Evolutionary conservation across 345 rosid genomes (phyloP), one percentile per base, ranked within the genome.

Genomic region (Luvunga scandens): DNA sequence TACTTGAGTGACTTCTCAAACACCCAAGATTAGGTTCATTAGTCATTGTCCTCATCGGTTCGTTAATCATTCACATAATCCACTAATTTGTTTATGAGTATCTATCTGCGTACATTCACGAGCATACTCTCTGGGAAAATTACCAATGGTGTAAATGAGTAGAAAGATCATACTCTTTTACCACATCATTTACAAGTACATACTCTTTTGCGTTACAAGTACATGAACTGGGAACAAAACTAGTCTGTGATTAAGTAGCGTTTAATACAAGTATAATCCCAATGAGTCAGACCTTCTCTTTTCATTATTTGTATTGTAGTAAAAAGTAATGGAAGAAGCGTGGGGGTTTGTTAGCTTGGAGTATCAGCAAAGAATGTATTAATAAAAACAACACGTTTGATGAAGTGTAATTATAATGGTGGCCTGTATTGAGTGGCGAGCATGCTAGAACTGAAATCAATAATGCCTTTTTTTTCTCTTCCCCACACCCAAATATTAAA

Each of bases 341-440:
- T 53, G 82, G 77, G 66, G 71, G 69, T 45, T 78, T 75, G 79
- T 81, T 78, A 63, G 82, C 89, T 87, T 85, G 79, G 66, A 87
- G 80, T 84, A 69, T 48, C 80, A 76, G 89, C 85, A 90, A 86
- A 80, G 85, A 79, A 21, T 38, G 18, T 18, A 19, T 30, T 7
- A 6, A 27, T 9, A 42, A 14, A 5, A 34, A 45, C 27, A 6
- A 4, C 16, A 3, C 36, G 38, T 30, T 25, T 74, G 62, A 77
- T 69, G 33, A 36, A 61, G 12, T 38, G 84, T 70, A 81, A 79
- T 82, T 76, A 86, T 89, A 79, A 48, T 9, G 73, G 60, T 56
- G 60, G 78, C 63, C 61, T 31, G 55, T 4, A 22, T 2, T 7
- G 28, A 19, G 34, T 9, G 14, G 42, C 5, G 27, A 50, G 50